Evolutionary conservation across 306 rosid genomes (phyloP).

Genomic region (Malus domestica): DNA sequence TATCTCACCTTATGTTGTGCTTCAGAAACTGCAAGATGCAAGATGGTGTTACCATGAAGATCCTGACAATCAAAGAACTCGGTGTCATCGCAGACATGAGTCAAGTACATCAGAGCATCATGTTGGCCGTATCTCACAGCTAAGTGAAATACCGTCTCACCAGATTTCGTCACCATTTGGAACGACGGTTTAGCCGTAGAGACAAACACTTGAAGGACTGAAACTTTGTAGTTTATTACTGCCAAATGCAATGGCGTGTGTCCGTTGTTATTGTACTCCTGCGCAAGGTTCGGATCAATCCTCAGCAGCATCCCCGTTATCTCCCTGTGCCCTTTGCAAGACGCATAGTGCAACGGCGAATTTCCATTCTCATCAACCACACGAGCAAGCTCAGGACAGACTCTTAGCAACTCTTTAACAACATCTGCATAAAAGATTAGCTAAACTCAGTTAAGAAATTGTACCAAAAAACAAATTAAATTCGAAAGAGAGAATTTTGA

Average conservation of each 20-base stretch:
- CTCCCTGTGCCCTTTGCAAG: constrained; percentile 38
- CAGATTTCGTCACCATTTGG: constrained; percentile 40
- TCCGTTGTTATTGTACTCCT: constrained; percentile 46
- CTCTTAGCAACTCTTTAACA: constrained; percentile 46
- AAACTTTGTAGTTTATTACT: constrained; percentile 42
- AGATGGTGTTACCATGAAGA: constrained; percentile 44
- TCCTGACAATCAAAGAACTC: constrained; percentile 40
- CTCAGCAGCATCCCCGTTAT: constrained; percentile 41
- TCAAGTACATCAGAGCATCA: constrained; percentile 47
- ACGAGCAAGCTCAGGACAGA: constrained; percentile 29
- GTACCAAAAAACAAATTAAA: neutral
- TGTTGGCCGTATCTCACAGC: constrained; percentile 50
- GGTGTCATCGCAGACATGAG: constrained; percentile 30
- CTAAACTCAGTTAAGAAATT: neutral
- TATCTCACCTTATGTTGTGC: constrained; percentile 50
- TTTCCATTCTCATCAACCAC: constrained; percentile 46
- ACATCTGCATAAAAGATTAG: constrained; percentile 35
- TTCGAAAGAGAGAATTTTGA: neutral
- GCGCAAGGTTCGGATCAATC: constrained; percentile 34
- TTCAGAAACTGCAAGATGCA: constrained; percentile 54
- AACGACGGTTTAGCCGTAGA: constrained; percentile 34
- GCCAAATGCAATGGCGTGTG: constrained; percentile 68
- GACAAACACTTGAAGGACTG: constrained; percentile 47
- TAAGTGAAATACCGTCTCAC: constrained; percentile 64
- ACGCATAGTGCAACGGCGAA: constrained; percentile 48